Base-by-base conservation (phyloP, 257 asterid genomes). In the Nyctanthes arbortristis region DNA sequence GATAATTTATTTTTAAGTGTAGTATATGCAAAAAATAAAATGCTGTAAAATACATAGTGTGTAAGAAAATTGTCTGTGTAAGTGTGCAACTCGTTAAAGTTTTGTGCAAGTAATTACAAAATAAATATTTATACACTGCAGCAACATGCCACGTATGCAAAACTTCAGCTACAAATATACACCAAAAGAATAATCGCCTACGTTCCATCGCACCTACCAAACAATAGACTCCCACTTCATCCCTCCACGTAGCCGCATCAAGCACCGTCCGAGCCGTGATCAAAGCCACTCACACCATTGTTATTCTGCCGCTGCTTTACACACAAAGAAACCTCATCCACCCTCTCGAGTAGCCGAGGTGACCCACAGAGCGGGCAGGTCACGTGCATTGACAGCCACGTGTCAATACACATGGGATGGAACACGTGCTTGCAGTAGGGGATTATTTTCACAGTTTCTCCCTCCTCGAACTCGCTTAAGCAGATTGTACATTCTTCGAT, bases 291-390 rank as follows among this genome's bases (percentile, higher is more conserved):
- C 43, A 0, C 36, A 52, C 67, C 67, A 7, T 55, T 58, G 4
- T 11, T 20, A 34, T 30, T 9, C 65, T n/a, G 2, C 16, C 28
- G 77, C 72, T 61, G 57, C 22, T 0, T 3, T 54, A 78, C 64
- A 57, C 58, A 78, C 69, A 78, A 73, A 14, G 82, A 45, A 29
- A 73, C 68, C 80, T 77, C 81, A 27, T 71, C 77, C 3, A 5
- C 75, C 10, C 25, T 28, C 27, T 60, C 47, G 25, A 71, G 45
- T 1, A 79, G 31, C 47, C 74, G 73, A 11, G 84, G 72, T 3
- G 79, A 75, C 34, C 87, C 61, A 57, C 87, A 82, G 29, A 82
- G 66, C 1, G 87, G 85, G 22, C 87, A 82, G 0, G 87, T 74
- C 73, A 65, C 73, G 79, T 79, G 83, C 9, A 77, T 67, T 0